Base-by-base conservation (phyloP, 768 basidiomycete species). In the Suillus occidentalis region DNA sequence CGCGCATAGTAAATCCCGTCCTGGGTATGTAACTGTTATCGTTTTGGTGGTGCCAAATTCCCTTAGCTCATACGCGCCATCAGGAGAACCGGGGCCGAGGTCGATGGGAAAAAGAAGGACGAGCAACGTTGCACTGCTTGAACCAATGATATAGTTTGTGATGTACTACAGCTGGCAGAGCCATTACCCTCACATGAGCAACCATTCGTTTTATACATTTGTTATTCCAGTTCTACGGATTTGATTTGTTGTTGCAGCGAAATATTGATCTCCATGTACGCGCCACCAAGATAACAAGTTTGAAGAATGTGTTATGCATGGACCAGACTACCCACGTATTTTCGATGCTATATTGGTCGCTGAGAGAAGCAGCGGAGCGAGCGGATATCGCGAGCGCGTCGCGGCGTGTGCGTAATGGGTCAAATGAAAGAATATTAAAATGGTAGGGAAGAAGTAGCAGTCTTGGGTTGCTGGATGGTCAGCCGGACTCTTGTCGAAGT, bases 51-150 rank as follows among this genome's bases (percentile, higher is more conserved):
- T 13, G 39, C 18, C 5, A 28, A 31, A 31, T 42, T 13, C 18
- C 28, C 40, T 59, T 59, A 42, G 40, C 18, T 28, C 22, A 42
- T 59, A 28, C 25, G 18, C 40, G 18, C 58, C 58, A 28, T 37
- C 40, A 59, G 40, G 58, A 42, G 12, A 42, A 39, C 28, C 58
- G 58, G 58, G 58, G 28, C 40, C 40, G 58, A 59, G 28, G 40
- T 43, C 25, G 40, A 59, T 59, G 58, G 22, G 58, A 59, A 59
- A 58, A 42, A 59, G 58, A 59, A 59, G 58, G 53, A n/a, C 18
- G 3, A 28, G 25, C 25, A 59, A 58, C 22, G 37, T 58, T 39
- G n/a, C 22, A 9, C 40, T 6, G 20, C 28, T 37, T 58, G 57
- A 31, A 59, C 58, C 40, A 42, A 31, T 42, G 40, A 20, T 31